phyloP scores from a whole-genome alignment of 345 rosid genomes.

The Eucalyptus victrix region DNA sequence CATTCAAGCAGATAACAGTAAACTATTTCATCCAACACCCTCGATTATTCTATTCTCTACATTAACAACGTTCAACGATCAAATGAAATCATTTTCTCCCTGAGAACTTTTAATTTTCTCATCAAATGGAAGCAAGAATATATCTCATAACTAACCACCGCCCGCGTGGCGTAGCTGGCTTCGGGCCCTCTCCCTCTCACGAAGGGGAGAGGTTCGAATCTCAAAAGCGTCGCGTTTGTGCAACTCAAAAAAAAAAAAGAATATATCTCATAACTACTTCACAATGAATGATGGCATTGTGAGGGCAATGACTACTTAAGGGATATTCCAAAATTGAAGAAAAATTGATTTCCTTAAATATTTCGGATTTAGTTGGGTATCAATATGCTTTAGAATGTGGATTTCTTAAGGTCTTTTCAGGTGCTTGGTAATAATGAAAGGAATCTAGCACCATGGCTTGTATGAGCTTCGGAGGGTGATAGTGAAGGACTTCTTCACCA shows the following conservation, averaged over 20 bases:
- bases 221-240: too few species aligned
- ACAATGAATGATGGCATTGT: too few species aligned
- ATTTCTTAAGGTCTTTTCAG: not conserved
- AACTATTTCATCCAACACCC: not conserved
- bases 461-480: not conserved
- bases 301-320: too few species aligned
- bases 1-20: not conserved
- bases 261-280: not conserved
- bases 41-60: not conserved
- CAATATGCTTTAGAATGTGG: not conserved
- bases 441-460: not conserved
- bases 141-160: not conserved
- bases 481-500: not conserved
- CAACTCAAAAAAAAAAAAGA: too few species aligned
- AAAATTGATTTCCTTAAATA: not conserved
- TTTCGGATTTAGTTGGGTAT: not conserved
- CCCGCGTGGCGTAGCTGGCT: too few species aligned
- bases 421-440: not conserved
- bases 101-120: too few species aligned
- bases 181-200: too few species aligned
- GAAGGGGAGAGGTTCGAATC: too few species aligned
- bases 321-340: not conserved
- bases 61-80: not conserved
- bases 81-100: too few species aligned
- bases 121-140: not conserved